These are phyloP conservation scores for Ophiostoma quercus DNA, from an alignment of 2,329 filamentous ascomycete species.

Conservation along the genomic window DNA sequence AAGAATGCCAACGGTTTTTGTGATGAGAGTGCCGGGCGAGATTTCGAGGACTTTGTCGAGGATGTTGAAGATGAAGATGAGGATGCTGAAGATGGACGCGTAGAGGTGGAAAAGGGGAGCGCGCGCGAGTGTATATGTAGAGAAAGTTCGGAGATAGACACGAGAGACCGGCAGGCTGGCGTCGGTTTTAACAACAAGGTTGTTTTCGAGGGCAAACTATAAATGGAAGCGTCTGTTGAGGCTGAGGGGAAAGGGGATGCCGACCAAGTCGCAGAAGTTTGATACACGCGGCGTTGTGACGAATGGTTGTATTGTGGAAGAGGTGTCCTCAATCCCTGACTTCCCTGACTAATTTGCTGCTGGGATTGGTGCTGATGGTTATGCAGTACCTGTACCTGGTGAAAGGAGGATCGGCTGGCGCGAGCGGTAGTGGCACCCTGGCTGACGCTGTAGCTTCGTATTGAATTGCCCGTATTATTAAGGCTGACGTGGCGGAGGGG, in stretches of 20 bases:
- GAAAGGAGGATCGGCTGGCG: constrained; percentile 16
- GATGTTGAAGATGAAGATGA: constrained; percentile 18
- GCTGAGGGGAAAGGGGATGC: background rate
- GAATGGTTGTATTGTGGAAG: constrained; percentile 30
- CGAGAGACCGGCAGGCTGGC: constrained; percentile 12
- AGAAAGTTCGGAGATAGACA: constrained; percentile 15
- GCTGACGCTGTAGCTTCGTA: constrained; percentile 15
- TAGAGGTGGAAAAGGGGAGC: constrained; percentile 21
- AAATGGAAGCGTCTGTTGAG: constrained; percentile 24
- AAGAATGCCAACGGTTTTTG: constrained; percentile 14
- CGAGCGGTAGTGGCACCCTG: constrained; percentile 13
- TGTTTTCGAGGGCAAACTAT: constrained; percentile 25
- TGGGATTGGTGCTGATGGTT: constrained; percentile 7
- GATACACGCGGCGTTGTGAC: constrained; percentile 31
- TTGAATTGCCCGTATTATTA: constrained; percentile 1
- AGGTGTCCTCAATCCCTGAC: constrained; percentile 34
- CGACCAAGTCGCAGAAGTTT: constrained; percentile 30
- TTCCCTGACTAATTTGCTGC: constrained; percentile 27
- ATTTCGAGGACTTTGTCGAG: background rate
- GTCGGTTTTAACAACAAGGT: background rate
- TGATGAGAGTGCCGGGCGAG: constrained; percentile 17
- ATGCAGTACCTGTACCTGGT: background rate
- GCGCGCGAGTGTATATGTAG: background rate
- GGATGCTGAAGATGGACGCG: constrained; percentile 20
- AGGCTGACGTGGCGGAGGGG: constrained; percentile 15